Evolutionary conservation across 108 stramenopile species (phyloP), one percentile per base, ranked within the genome.

Genomic region (Cyclotella cryptica): DNA sequence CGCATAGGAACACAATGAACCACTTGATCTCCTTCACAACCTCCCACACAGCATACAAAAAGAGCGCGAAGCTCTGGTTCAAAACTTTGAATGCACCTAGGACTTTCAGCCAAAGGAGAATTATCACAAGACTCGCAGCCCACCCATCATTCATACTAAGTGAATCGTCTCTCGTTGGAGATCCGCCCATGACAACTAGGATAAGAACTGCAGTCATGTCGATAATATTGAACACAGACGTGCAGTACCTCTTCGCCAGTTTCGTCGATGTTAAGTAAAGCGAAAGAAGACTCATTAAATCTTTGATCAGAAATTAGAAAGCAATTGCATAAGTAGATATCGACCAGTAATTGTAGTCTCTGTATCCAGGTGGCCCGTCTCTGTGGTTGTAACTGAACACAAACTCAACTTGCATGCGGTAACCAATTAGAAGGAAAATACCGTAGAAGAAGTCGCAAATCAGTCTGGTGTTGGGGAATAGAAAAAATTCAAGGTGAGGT

Each of bases 11-110:
- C 0, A 84, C 19, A 42, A 84, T 60, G 35, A 78, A 84, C 83
- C 83, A 77, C 55, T 78, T 79, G 44, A 79, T 65, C 8, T 79
- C 64, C 45, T 79, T 79, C 14, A 79, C 28, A 8, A 79, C 78
- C 41, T 84, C 83, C 24, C 55, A 40, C n/a, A 84, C 76, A 29
- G 83, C 76, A 54, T 74, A 77, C 10, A 84, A 41, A 44, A 84
- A 84, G 15, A 84, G 19, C 1, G 77, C 58, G 42, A 84, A 84
- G 18, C 60, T 44, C 30, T 55, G 62, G 54, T 84, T 84, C 40
- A 84, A 67, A 54, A 84, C 74, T 54, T 77, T 84, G 76, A 77
- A 84, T 39, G 75, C 71, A 42, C 77, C 77, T 59, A 84, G 69
- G 26, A 84, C 45, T 58, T 54, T 58, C 28, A 80, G 61, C 83